A percentile compares a stretch with the other conserved stretches of the same genome.
These are phyloP conservation scores for Tarenaya hassleriana DNA, from an alignment of 345 rosid genomes.

Conservation along the genomic window DNA sequence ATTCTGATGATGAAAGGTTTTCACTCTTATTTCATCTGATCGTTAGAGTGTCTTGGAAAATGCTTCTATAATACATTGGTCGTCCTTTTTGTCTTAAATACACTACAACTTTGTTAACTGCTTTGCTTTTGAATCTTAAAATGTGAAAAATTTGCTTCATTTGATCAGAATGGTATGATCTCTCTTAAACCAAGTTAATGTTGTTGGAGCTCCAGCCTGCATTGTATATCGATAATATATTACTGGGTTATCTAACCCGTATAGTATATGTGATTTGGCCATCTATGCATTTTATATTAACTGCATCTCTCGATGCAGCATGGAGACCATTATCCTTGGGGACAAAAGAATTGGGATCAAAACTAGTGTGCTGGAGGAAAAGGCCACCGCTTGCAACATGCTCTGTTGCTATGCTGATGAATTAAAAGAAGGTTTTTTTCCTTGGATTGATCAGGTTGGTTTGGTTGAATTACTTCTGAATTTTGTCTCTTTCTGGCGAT, in stretches of 20 bases:
- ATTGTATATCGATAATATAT: not conserved
- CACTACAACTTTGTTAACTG: constrained; percentile 4
- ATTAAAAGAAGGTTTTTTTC: constrained; percentile 96
- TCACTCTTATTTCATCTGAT: constrained; percentile 9
- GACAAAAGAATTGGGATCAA: constrained; percentile 99
- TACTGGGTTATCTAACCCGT: not conserved
- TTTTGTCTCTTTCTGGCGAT: constrained; percentile 10
- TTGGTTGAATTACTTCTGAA: constrained; percentile 5
- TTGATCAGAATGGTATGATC: not conserved
- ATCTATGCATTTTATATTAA: not conserved
- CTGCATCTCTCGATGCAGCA: constrained; percentile 44
- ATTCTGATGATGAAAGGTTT: constrained; percentile 97
- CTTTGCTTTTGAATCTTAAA: not conserved
- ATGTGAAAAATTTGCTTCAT: no score
- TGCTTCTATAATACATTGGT: not conserved
- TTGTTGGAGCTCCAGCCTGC: constrained; percentile 6
- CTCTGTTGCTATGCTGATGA: constrained; percentile 98
- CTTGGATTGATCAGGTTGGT: constrained; percentile 96
- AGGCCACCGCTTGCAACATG: constrained; percentile 99
- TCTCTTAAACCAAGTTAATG: not conserved
- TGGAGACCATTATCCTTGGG: constrained; percentile 99
- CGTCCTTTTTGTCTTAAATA: not conserved
- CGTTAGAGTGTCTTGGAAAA: not conserved
- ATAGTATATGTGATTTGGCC: not conserved
- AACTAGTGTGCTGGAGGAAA: constrained; percentile 97